Percentiles rank a stretch among this genome's conserved stretches.
phyloP scores from a whole-genome alignment of 2,329 filamentous ascomycete genomes.

The Calonectria pseudoreteaudii region DNA sequence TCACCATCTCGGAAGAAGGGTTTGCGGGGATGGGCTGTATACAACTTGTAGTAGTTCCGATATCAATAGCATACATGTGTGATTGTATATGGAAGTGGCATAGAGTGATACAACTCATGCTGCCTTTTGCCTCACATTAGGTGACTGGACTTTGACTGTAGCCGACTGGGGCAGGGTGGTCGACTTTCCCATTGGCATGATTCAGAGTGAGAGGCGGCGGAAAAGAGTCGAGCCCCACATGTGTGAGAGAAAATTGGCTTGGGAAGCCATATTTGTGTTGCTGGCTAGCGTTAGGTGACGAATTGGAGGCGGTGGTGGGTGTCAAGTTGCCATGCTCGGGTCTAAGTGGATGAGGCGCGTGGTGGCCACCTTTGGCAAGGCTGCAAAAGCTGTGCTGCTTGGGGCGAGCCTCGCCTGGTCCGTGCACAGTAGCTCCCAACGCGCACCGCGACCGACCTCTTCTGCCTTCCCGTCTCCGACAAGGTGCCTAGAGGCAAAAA shows the following conservation, averaged over 20 bases:
- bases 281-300: not conserved
- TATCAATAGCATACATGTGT: not conserved
- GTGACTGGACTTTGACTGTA: not conserved
- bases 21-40: constrained; percentile 11
- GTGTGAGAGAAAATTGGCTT: no score
- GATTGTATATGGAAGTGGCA: not conserved
- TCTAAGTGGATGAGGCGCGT: constrained; percentile 14
- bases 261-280: not conserved
- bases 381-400: constrained; percentile 7
- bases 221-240: not conserved
- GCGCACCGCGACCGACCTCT: constrained; percentile 23
- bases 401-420: constrained; percentile 24
- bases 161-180: not conserved
- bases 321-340: constrained; percentile 11
- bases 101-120: not conserved
- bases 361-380: constrained; percentile 11
- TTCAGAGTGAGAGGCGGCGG: not conserved
- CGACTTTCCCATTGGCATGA: not conserved
- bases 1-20: constrained; percentile 8
- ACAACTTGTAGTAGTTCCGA: constrained; percentile 13
- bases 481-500: constrained; percentile 18
- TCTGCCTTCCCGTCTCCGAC: not conserved
- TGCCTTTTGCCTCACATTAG: not conserved
- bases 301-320: not conserved
- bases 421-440: constrained; percentile 25